Base-by-base conservation (phyloP, 345 rosid genomes). In the Camelina hispida region DNA sequence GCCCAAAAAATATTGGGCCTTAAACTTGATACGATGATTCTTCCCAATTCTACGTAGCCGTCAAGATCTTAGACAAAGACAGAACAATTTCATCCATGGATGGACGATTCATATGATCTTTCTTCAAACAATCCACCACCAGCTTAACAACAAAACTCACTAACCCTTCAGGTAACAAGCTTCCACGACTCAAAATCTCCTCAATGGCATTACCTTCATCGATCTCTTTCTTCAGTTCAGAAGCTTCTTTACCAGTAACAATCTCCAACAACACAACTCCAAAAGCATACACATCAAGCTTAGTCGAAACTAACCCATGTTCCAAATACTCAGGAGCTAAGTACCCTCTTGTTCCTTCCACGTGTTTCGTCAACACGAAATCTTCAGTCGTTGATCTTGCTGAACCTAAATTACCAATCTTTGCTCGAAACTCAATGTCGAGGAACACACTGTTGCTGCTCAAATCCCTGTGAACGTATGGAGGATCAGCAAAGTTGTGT, bases 251-350 rank as follows among this genome's bases (percentile, higher is more conserved):
- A 62, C 97, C 93, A 0, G 87, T 83, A 51, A 89, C 50, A 22
- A 86, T 80, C 86, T 91, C 97, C 76, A 84, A 71, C 76, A 87
- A 48, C 23, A 93, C 80, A 74, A 91, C 83, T 23, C 98, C 98
- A 64, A 87, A 93, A 15, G 97, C 90, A 69, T 85, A 93, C 34
- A 91, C 88, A 70, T 93, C 96, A n/a, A 91, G 81, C 81, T 87
- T 93, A 55, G 93, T 81, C 15, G 92, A 86, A 25, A 91, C 82
- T 3, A 93, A 42, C 42, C 96, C 96, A 50, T 86, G 85, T 78
- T 91, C 92, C 80, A 93, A 43, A 75, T 93, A 93, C 79, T 93
- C 97, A 0, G 97, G 96, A 69, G 97, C 91, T 87, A 93, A 84
- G 67, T 87, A 91, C 15, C 97, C 97, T 79, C 76, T 86, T 5